Base-by-base conservation (phyloP, 176 grass and related monocot species). In the Themeda triandra region DNA sequence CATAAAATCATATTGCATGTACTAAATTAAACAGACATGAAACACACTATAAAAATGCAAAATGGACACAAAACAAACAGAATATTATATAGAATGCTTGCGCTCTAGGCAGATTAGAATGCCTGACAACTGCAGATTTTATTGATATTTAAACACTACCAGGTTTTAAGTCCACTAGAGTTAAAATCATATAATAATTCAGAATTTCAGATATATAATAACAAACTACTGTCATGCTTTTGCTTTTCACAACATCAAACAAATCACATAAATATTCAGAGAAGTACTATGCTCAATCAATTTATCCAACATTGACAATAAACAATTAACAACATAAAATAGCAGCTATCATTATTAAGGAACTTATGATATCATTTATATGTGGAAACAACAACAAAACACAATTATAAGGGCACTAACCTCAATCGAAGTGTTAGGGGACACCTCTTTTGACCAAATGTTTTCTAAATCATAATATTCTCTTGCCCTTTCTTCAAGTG, bases 401-500 rank as follows among this genome's bases (percentile, higher is more conserved):
- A 80, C 5, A 65, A 3, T 44, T 24, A 13, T 75, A 65, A 40
- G 24, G 32, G 56, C 8, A 35, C 88, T 60, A 77, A 98, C 96
- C 92, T 83, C 83, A 84, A 79, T 72, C 1, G 91, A 92, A 74
- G 72, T 73, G 68, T 92, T 93, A 44, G 87, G 71, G 66, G 91
- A 74, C 68, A 87, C 85, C 46, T 88, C 91, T 84, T 86, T 95
- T 58, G 89, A 93, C 92, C 92, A 98, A 82, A 95, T 86, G 48
- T 89, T 90, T 88, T 98, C 96, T 84, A 98, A 86, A 90, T 98
- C 91, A 86, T 98, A 98, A 28, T 98, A 98, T 48, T 86, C 89
- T 71, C 96, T 98, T 53, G 96, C 96, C 77, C 91, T 98, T 84
- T 98, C 96, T 86, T 98, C 96, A 82, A 98, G 92, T 19, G 91